Evolutionary conservation across 495 filamentous ascomycete species (phyloP).

Genomic region (Stereocaulon alpinum): DNA sequence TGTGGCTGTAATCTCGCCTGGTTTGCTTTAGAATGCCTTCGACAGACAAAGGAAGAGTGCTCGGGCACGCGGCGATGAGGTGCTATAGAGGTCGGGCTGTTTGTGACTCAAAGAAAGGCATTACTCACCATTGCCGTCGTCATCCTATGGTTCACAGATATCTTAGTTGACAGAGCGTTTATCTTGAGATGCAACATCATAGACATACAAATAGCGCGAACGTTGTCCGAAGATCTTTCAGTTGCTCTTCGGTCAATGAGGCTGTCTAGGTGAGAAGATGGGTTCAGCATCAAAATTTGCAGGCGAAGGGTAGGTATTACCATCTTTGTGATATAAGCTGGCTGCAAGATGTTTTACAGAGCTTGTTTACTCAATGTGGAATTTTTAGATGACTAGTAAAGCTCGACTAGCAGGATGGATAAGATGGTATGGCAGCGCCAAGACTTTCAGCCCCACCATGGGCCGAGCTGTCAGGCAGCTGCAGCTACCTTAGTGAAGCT

Average conservation of each 20-base stretch:
- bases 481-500: no score
- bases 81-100: background rate
- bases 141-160: slow-evolving; percentile 10
- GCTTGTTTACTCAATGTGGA: no score
- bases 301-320: no score
- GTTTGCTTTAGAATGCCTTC: background rate
- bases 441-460: no score
- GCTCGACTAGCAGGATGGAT: no score
- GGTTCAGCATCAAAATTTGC: background rate
- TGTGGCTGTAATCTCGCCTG: slow-evolving; percentile 34
- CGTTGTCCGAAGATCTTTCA: slow-evolving; percentile 16
- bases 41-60: background rate
- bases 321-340: background rate
- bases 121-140: slow-evolving; percentile 23
- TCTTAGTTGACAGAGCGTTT: background rate
- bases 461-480: no score
- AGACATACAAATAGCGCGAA: slow-evolving; percentile 23
- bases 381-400: no score
- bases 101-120: background rate
- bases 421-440: no score
- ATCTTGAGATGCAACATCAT: background rate
- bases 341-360: no score
- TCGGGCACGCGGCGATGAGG: background rate
- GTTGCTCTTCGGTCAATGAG: slow-evolving; percentile 20
- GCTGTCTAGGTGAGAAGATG: background rate